These are phyloP conservation scores for Cornus kousa DNA, from an alignment of 148 eudicot genomes.

Conservation along the genomic window DNA sequence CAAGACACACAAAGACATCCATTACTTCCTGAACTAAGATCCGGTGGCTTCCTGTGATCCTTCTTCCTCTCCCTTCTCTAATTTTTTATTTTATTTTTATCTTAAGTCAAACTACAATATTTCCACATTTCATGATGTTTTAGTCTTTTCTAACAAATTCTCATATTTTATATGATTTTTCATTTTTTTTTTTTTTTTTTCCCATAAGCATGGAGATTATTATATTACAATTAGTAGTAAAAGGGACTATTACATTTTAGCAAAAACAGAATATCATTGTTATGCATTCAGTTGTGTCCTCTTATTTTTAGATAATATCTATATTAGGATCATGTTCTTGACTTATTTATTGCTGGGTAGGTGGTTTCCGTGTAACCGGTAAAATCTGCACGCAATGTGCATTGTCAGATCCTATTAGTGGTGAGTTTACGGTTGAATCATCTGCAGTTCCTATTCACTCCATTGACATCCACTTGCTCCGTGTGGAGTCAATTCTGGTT, in stretches of 20 bases:
- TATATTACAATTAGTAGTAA: neutral
- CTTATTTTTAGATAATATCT: neutral
- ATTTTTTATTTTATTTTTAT: neutral
- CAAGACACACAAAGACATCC: constrained; percentile 82
- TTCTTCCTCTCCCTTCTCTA: neutral
- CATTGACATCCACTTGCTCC: constrained; percentile 70
- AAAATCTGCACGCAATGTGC: constrained; percentile 65
- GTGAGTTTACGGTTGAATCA: constrained; percentile 73
- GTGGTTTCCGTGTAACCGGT: constrained; percentile 67
- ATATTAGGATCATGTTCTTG: neutral
- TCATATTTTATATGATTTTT: neutral
- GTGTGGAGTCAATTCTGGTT: constrained; percentile 71
- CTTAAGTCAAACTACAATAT: neutral
- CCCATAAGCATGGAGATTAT: neutral
- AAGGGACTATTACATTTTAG: neutral
- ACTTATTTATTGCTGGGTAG: constrained; percentile 21
- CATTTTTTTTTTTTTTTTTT: too few relatives aligned
- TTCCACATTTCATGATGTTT: neutral
- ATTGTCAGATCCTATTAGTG: constrained; percentile 51
- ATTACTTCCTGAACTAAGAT: constrained; percentile 67
- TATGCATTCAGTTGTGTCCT: neutral
- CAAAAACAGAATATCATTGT: neutral
- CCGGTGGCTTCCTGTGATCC: constrained; percentile 39
- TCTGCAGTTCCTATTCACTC: constrained; percentile 67
- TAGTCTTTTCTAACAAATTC: neutral